Evolutionary conservation across 1,284 basidiomycete genomes (phyloP), one percentile per base, ranked within the genome.

Genomic region (Moniliophthora roreri): DNA sequence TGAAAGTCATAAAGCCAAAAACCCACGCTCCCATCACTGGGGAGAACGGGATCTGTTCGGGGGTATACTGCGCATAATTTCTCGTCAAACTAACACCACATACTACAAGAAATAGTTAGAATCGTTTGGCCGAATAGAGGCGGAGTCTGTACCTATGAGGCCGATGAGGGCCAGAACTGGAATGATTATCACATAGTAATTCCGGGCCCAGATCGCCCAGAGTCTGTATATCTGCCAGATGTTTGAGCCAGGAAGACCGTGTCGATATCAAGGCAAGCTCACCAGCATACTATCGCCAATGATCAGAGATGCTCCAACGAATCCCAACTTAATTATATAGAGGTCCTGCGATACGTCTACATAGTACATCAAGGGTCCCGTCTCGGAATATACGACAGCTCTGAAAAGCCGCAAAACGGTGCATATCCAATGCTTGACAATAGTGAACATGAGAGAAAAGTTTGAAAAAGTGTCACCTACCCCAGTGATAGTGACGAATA

Each of bases 221-320:
- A 32, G 28, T 32, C 28, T 32, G 28, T 32, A 32, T 6, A 32
- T 11, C 28, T 32, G 11, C 28, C 6, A 50, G 23, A 36, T 15
- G 16, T 44, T n/a, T 23, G n/a, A n/a, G n/a, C n/a, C n/a, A n/a
- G n/a, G 15, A 24, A 38, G 13, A 42, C 13, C 4, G 20, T 15
- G 18, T 36, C 9, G 9, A 11, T 23, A 48, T 26, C 15, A 18
- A 51, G 54, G 20, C n/a, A n/a, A n/a, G n/a, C n/a, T n/a, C 23
- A 61, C 60, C 20, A 61, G 56, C 52, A 60, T 61, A 11, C 23
- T 36, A 48, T 60, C 59, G 7, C 52, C 50, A 26, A 54, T 38
- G 2, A 57, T 20, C 4, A 58, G 39, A 8, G 57, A 35, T 9
- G 51, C 46, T 9, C 46, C n/a, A 11, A 56, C 18, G 15, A 58